phyloP scores from a whole-genome alignment of 345 rosid genomes.

The Odontarrhena argentea region DNA sequence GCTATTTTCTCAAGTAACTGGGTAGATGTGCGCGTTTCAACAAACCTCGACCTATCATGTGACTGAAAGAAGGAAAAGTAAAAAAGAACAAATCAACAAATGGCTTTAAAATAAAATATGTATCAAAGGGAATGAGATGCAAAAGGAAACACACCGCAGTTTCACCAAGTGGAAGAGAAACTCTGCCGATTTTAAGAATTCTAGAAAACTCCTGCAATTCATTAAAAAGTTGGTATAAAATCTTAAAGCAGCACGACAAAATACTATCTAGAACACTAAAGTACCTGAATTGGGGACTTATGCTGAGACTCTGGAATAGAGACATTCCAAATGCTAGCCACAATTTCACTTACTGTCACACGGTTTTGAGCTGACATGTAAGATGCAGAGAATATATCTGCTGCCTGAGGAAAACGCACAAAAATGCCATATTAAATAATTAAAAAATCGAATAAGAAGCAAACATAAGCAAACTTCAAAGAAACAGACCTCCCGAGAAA shows the following conservation, averaged over 20 bases:
- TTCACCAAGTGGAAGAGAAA: constrained; percentile 55
- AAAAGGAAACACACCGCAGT: constrained; percentile 47
- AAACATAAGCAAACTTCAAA: constrained; percentile 7
- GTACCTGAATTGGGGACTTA: constrained; percentile 83
- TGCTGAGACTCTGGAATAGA: constrained; percentile 48
- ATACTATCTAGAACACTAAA: constrained; percentile 32
- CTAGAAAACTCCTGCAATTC: constrained; percentile 55
- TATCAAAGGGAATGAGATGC: constrained; percentile 31
- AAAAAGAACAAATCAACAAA: constrained; percentile 32
- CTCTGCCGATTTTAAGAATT: constrained; percentile 72
- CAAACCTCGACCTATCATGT: constrained; percentile 58
- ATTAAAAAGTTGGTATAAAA: constrained; percentile 29
- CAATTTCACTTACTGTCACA: constrained; percentile 51
- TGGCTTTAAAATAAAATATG: constrained; percentile 25
- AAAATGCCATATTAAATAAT: constrained; percentile 16
- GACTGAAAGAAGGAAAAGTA: constrained; percentile 45
- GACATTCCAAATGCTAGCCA: constrained; percentile 69
- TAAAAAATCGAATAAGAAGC: constrained; percentile 20
- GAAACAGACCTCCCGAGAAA: constrained; percentile 74
- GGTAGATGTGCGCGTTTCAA: constrained; percentile 73
- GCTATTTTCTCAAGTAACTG: constrained; percentile 81
- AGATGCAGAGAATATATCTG: constrained; percentile 76
- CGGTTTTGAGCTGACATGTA: constrained; percentile 55
- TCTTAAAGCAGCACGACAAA: constrained; percentile 33
- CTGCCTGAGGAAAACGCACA: constrained; percentile 57